A percentile compares a stretch with the other conserved stretches of the same genome.
phyloP scores from a whole-genome alignment of 164 flowering plant genomes.

The Kingdonia uniflora region DNA sequence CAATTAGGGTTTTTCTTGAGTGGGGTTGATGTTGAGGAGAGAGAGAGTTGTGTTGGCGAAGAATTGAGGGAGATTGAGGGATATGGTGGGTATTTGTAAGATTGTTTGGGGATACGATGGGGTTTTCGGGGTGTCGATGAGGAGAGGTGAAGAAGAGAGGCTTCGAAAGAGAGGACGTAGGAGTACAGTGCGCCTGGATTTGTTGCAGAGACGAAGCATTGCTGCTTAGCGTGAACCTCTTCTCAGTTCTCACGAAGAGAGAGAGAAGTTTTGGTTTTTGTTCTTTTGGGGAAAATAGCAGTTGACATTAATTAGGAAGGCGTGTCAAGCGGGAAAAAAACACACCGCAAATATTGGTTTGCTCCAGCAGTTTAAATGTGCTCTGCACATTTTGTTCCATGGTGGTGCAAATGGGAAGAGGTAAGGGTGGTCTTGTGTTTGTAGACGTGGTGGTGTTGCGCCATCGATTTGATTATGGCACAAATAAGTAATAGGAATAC shows the following conservation, averaged over 20 bases:
- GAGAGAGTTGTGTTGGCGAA: slow-evolving; percentile 9
- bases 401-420: too few relatives aligned
- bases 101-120: slow-evolving; percentile 11
- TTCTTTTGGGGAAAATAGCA: slow-evolving; percentile 11
- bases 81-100: slow-evolving; percentile 6
- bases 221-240: background rate
- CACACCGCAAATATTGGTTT: too few relatives aligned
- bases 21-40: slow-evolving; percentile 18
- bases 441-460: too few relatives aligned
- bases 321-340: too few relatives aligned
- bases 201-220: slow-evolving; percentile 38
- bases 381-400: too few relatives aligned
- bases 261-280: background rate
- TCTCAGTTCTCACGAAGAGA: background rate
- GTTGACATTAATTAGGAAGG: too few relatives aligned
- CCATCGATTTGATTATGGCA: too few relatives aligned
- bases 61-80: slow-evolving; percentile 9
- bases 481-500: too few relatives aligned
- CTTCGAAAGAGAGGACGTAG: slow-evolving; percentile 15
- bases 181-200: slow-evolving; percentile 8
- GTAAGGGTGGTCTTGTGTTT: too few relatives aligned
- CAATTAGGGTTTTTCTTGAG: slow-evolving; percentile 13
- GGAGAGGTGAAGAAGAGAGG: slow-evolving; percentile 8
- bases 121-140: slow-evolving; percentile 8
- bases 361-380: too few relatives aligned